A percentile compares a stretch with the other conserved stretches of the same genome.
These are phyloP conservation scores for Malassezia caprae DNA, from an alignment of 1,284 basidiomycete genomes.

Conservation along the genomic window DNA sequence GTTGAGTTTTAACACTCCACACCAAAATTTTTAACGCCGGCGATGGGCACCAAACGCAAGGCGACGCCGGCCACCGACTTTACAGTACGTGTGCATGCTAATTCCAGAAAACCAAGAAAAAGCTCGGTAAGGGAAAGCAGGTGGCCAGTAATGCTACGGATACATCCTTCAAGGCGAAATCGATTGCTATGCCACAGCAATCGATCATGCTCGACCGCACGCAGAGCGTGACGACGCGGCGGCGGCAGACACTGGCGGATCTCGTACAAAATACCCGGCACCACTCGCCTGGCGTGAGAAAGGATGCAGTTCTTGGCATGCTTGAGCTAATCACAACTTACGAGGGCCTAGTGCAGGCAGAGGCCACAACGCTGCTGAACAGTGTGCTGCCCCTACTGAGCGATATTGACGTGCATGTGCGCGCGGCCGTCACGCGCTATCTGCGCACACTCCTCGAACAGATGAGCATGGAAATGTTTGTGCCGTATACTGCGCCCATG, in stretches of 20 bases:
- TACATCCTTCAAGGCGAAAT: constrained; percentile 82
- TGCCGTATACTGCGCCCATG: constrained; percentile 64
- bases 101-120: constrained; percentile 79
- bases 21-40: not conserved
- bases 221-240: constrained; percentile 22
- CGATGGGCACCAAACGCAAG: constrained; percentile 10
- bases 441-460: constrained; percentile 63
- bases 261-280: constrained; percentile 72
- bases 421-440: constrained; percentile 50
- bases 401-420: constrained; percentile 55
- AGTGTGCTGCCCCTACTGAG: constrained; percentile 61
- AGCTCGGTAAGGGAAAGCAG: constrained; percentile 89
- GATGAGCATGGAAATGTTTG: constrained; percentile 54
- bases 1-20: not conserved
- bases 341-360: constrained; percentile 55
- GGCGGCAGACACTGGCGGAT: constrained; percentile 65
- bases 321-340: constrained; percentile 67
- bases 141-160: constrained; percentile 73
- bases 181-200: constrained; percentile 31
- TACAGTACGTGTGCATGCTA: not conserved
- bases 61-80: constrained; percentile 5
- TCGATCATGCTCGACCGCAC: constrained; percentile 37
- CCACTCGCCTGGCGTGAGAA: constrained; percentile 64
- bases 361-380: constrained; percentile 60
- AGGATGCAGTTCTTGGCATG: constrained; percentile 71